Conservation (phyloP, 164 flowering plant species). For the Magnolia kwangsiensis region DNA sequence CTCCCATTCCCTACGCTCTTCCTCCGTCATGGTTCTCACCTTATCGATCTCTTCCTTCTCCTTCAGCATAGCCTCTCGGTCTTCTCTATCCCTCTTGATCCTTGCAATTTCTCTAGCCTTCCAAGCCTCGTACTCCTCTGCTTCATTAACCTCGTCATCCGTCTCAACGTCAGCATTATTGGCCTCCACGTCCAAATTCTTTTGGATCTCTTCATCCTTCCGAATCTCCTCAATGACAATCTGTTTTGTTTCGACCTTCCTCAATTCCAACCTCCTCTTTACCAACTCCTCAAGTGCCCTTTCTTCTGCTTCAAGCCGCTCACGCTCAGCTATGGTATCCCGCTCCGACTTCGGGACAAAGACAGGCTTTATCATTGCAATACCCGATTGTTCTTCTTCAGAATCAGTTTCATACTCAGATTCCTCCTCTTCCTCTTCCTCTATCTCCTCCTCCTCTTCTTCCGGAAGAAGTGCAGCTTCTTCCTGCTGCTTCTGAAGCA, state of each 20-base stretch:
- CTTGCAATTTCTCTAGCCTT: slow-evolving; percentile 84
- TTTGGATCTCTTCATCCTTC: slow-evolving; percentile 67
- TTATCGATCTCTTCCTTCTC: slow-evolving; percentile 89
- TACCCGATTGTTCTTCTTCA: slow-evolving; percentile 60
- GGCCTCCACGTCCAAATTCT: slow-evolving; percentile 63
- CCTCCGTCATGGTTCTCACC: slow-evolving; percentile 90
- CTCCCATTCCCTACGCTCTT: slow-evolving; percentile 91
- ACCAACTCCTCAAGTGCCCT: slow-evolving; percentile 58
- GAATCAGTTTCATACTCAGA: slow-evolving; percentile 96
- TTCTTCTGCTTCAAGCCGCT: slow-evolving; percentile 77
- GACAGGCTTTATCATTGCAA: slow-evolving; percentile 83
- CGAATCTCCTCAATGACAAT: slow-evolving; percentile 72
- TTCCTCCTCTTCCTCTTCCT: slow-evolving; percentile 68
- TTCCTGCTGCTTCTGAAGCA: slow-evolving; percentile 47
- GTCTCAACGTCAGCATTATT: slow-evolving; percentile 75
- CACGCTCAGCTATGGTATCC: slow-evolving; percentile 84
- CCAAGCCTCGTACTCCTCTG: slow-evolving; percentile 93
- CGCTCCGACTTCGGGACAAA: slow-evolving; percentile 82
- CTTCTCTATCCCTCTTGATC: slow-evolving; percentile 89
- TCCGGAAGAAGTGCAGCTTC: slow-evolving; percentile 44
- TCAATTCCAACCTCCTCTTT: slow-evolving; percentile 57
- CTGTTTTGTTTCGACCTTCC: slow-evolving; percentile 67
- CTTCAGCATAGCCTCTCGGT: slow-evolving; percentile 66
- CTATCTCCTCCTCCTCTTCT: slow-evolving; percentile 64
- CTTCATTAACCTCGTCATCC: slow-evolving; percentile 88